Evolutionary conservation across 768 basidiomycete genomes (phyloP), one percentile per base, ranked within the genome.

Genomic region (Tulasnella sp.): DNA sequence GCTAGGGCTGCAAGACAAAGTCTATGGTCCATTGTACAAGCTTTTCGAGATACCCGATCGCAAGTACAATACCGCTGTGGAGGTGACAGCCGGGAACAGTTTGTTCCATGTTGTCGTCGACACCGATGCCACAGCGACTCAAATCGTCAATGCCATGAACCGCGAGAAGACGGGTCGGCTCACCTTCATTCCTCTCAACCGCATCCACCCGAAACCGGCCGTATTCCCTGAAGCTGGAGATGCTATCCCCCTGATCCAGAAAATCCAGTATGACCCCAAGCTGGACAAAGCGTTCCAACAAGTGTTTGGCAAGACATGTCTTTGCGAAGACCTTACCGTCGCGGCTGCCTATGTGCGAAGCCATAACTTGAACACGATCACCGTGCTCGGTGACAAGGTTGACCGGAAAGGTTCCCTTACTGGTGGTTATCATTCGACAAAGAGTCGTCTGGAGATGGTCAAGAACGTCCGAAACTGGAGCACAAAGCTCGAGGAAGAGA

Each of bases 81-180:
- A 99, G 83, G 88, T 96, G 46, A 99, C 97, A 0, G 98, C 96
- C 0, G 96, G 97, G 0, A 98, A 94, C 83, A 96, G 97, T 82
- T 85, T 99, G 37, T 99, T 98, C 86, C 97, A 99, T 81, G 92
- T 99, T 55, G 97, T 99, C 0, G 97, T 99, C 79, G 97, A 99
- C 83, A 93, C 88, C n/a, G 98, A 99, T 82, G 92, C 91, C 61
- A 99, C 96, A 0, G 98, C 96, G 0, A 91, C 91, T 2, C 90
- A 89, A 82, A 91, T 99, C n/a, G 89, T 99, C 16, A 93, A 98
- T 26, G 86, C 92, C 80, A 98, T 99, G 97, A 86, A 96, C 81
- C 91, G 91, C 82, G 96, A 99, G 83, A 94, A 93, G 83, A 93
- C 90, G 15, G 98, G 97, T 2, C 91, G 98, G 73, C 93, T 99